Conservation (phyloP, 192 early-diverging fungal species). For the Umbelopsis sp. region DNA sequence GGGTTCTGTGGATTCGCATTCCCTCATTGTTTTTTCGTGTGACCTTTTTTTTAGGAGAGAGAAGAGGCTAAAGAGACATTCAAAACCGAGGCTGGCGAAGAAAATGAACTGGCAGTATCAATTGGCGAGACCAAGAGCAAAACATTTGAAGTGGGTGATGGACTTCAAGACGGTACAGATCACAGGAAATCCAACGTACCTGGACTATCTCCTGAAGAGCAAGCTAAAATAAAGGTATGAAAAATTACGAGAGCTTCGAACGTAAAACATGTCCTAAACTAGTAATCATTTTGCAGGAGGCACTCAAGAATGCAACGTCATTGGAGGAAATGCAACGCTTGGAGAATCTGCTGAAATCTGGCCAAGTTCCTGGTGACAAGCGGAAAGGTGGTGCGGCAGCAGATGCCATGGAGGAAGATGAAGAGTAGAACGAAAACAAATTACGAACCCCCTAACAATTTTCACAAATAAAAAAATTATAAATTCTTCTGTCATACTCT, state of each 20-base stretch:
- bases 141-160: constrained; percentile 89
- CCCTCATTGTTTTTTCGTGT: background rate
- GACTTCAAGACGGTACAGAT: constrained; percentile 35
- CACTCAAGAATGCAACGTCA: constrained; percentile 73
- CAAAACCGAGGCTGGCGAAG: constrained; percentile 60
- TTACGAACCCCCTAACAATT: background rate
- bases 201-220: constrained; percentile 67
- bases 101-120: constrained; percentile 63
- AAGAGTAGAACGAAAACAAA: constrained; percentile 4
- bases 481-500: background rate
- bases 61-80: constrained; percentile 80
- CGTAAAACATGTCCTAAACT: background rate
- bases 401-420: constrained; percentile 23
- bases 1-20: background rate
- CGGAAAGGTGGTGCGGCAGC: background rate
- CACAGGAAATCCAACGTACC: constrained; percentile 57
- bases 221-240: constrained; percentile 60
- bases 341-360: constrained; percentile 67
- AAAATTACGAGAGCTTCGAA: background rate
- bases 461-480: background rate
- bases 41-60: constrained; percentile 71
- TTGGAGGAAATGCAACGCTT: constrained; percentile 75
- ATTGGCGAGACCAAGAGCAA: constrained; percentile 70
- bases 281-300: constrained; percentile 41
- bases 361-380: constrained; percentile 45